Conservation (phyloP, 257 asterid genomes). For the Penstemon eatonii region DNA sequence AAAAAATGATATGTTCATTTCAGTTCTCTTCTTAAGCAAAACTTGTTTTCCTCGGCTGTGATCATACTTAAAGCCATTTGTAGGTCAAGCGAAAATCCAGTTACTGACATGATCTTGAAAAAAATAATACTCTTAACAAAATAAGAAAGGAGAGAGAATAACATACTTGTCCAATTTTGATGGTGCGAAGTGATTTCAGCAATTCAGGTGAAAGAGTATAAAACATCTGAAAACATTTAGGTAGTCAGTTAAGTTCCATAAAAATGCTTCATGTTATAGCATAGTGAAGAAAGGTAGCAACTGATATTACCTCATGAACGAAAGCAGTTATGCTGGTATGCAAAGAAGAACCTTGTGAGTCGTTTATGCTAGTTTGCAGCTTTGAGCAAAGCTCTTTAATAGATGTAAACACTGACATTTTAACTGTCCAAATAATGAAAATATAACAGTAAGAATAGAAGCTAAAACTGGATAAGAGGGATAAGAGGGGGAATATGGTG, state of each 20-base stretch:
- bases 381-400: conserved; percentile 67
- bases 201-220: conserved; percentile 55
- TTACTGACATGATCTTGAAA: background rate
- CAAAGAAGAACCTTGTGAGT: conserved; percentile 41
- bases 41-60: background rate
- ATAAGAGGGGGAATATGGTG: background rate
- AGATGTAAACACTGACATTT: conserved; percentile 67
- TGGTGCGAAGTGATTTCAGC: conserved; percentile 60
- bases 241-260: conserved; percentile 29
- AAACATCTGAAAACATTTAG: conserved; percentile 57
- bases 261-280: background rate
- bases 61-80: conserved; percentile 15
- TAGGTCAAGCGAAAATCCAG: background rate
- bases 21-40: background rate
- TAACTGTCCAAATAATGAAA: conserved; percentile 53
- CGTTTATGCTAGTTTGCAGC: conserved; percentile 38
- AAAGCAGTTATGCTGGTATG: conserved; percentile 37
- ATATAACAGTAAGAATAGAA: conserved; percentile 10
- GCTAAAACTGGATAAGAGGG: conserved; percentile 18
- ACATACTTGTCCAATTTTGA: conserved; percentile 87
- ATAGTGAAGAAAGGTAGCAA: conserved; percentile 18
- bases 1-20: no score
- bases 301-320: conserved; percentile 61
- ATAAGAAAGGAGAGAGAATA: conserved; percentile 11
- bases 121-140: conserved; percentile 13